These are phyloP conservation scores for Vanilla planifolia DNA, from an alignment of 106 monocot species.

Conservation along the genomic window DNA sequence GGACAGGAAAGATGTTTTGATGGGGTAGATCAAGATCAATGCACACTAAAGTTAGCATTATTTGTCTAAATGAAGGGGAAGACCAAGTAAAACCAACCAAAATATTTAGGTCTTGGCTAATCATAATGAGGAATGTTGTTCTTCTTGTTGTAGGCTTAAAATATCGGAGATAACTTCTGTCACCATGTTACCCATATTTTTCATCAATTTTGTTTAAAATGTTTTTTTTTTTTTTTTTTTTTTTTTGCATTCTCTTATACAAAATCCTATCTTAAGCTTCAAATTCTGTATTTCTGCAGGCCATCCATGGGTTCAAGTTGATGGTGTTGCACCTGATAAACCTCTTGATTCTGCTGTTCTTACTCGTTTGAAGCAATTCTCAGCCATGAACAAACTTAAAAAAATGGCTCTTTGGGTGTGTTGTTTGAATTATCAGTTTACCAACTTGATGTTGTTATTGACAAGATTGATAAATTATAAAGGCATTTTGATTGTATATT, in stretches of 20 bases:
- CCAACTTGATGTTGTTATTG: too few species aligned
- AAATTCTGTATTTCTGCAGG: constrained; percentile 8
- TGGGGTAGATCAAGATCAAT: too few species aligned
- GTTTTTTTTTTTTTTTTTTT: neutral
- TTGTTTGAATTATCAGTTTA: neutral
- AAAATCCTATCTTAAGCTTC: too few species aligned
- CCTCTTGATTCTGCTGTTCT: constrained; percentile 32
- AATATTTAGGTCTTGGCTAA: too few species aligned
- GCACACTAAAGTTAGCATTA: too few species aligned
- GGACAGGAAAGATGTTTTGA: too few species aligned
- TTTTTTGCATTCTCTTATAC: too few species aligned
- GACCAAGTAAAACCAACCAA: too few species aligned
- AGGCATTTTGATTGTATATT: too few species aligned
- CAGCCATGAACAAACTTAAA: constrained; percentile 30
- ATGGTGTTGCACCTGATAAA: constrained; percentile 25
- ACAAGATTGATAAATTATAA: too few species aligned
- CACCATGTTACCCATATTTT: neutral
- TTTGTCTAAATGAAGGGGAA: too few species aligned
- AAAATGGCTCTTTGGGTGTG: constrained; percentile 32
- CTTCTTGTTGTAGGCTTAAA: neutral
- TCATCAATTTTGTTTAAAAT: neutral
- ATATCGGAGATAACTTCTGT: neutral
- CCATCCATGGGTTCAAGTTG: constrained; percentile 29
- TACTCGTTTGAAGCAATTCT: constrained; percentile 26
- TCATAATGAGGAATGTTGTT: too few species aligned